A percentile compares a stretch with the other conserved stretches of the same genome.
phyloP scores from a whole-genome alignment of 805 yeast species.

The Ogataea chonburiensis region DNA sequence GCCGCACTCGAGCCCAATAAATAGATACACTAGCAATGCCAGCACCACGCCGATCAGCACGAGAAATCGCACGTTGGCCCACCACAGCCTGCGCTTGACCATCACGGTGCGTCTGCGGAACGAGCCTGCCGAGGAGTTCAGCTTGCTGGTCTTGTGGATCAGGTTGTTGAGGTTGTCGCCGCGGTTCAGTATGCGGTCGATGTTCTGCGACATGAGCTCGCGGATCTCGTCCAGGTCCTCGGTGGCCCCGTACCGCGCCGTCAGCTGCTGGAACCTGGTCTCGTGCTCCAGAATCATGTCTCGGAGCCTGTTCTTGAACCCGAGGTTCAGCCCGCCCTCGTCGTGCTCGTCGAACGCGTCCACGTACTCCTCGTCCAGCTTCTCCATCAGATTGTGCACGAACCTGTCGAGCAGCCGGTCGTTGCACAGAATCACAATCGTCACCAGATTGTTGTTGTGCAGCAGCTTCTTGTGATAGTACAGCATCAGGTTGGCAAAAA shows the following conservation, averaged over 20 bases:
- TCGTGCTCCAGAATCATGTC: conserved; percentile 58
- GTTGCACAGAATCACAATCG: conserved; percentile 49
- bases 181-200: conserved; percentile 67
- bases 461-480: conserved; percentile 50
- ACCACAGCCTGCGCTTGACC: conserved; percentile 69
- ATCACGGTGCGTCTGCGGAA: conserved; percentile 68
- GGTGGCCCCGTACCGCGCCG: conserved; percentile 31
- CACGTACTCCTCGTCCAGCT: conserved; percentile 47
- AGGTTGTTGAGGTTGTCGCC: conserved; percentile 73
- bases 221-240: conserved; percentile 65
- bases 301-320: conserved; percentile 54
- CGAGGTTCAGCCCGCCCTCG: conserved; percentile 33
- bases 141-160: conserved; percentile 75
- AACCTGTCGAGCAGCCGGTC: conserved; percentile 44
- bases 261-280: conserved; percentile 41
- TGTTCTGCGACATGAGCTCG: conserved; percentile 68
- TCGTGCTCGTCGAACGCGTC: conserved; percentile 22
- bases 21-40: conserved; percentile 41
- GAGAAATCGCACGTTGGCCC: conserved; percentile 52
- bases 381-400: conserved; percentile 47
- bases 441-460: conserved; percentile 47
- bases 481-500: conserved; percentile 30
- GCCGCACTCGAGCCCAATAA: conserved; percentile 54
- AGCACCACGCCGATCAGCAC: conserved; percentile 28
- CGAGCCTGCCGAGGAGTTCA: conserved; percentile 63